phyloP scores from a whole-genome alignment of 768 basidiomycete species.

The Gymnopilus dilepis region DNA sequence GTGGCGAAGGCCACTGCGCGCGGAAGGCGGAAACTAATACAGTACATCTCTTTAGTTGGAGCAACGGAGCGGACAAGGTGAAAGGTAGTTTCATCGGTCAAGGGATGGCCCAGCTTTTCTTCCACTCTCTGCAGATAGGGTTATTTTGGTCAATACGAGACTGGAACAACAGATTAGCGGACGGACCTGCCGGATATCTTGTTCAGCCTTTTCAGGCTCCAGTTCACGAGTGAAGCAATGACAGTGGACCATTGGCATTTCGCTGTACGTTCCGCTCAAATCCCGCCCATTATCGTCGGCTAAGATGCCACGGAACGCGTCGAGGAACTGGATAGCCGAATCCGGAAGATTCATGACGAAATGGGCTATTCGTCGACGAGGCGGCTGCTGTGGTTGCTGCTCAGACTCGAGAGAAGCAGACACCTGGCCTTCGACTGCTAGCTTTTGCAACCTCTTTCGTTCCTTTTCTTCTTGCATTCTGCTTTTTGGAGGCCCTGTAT shows the following conservation, averaged over 20 bases:
- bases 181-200: constrained; percentile 82
- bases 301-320: constrained; percentile 83
- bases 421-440: constrained; percentile 24
- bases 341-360: constrained; percentile 99
- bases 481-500: constrained; percentile 53
- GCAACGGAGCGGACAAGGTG: constrained; percentile 92
- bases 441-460: constrained; percentile 40
- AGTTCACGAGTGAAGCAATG: constrained; percentile 94
- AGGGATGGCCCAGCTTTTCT: constrained; percentile 57
- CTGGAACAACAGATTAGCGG: constrained; percentile 2
- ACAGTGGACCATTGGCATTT: constrained; percentile 93
- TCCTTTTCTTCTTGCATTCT: constrained; percentile 47
- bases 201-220: constrained; percentile 67
- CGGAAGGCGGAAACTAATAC: constrained; percentile 77
- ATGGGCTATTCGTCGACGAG: constrained; percentile 71
- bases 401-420: constrained; percentile 17
- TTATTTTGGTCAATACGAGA: constrained; percentile 19
- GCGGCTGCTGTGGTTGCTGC: constrained; percentile 26
- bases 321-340: constrained; percentile 87
- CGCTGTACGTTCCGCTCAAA: constrained; percentile 52
- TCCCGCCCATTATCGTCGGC: constrained; percentile 37
- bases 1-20: constrained; percentile 41
- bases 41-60: constrained; percentile 98
- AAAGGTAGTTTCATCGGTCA: constrained; percentile 56
- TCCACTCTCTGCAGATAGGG: constrained; percentile 71